A percentile compares a stretch with the other conserved stretches of the same genome.
These are phyloP conservation scores for Ceratobasidium sp. DNA, from an alignment of 1,284 basidiomycete genomes.

Conservation along the genomic window DNA sequence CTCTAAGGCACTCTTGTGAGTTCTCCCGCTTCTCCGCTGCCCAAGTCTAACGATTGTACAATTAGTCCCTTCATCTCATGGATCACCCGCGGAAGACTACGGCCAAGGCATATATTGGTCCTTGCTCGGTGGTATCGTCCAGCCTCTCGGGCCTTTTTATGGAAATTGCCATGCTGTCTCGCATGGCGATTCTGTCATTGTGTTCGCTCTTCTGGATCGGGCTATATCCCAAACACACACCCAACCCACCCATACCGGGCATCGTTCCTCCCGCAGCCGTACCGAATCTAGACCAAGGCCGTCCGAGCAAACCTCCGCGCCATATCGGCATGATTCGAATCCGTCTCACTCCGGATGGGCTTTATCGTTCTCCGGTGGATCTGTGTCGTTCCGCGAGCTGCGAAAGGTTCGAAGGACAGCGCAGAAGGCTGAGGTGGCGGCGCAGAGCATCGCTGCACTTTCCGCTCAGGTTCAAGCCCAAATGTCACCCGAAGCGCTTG, in stretches of 20 bases:
- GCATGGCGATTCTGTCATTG: slow-evolving; percentile 24
- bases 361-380: slow-evolving; percentile 27
- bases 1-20: slow-evolving; percentile 30
- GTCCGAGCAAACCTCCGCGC: slow-evolving; percentile 1
- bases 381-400: slow-evolving; percentile 30
- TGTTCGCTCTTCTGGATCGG: slow-evolving; percentile 27
- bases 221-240: background rate
- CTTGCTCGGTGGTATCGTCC: slow-evolving; percentile 28
- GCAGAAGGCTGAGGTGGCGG: slow-evolving; percentile 24
- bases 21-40: background rate
- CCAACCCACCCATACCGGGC: background rate
- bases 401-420: slow-evolving; percentile 23
- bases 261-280: slow-evolving; percentile 3
- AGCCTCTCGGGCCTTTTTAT: slow-evolving; percentile 30
- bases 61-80: background rate
- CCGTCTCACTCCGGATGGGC: slow-evolving; percentile 22
- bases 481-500: background rate
- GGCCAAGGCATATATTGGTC: slow-evolving; percentile 40
- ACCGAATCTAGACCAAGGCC: slow-evolving; percentile 11
- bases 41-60: background rate
- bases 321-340: slow-evolving; percentile 15
- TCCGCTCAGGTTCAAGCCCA: background rate
- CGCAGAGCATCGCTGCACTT: background rate
- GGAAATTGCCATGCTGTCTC: slow-evolving; percentile 17
- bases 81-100: slow-evolving; percentile 20